Percentiles rank a stretch among this genome's conserved stretches.
Evolutionary conservation across 306 rosid species (phyloP).

Genomic region (Geum urbanum): DNA sequence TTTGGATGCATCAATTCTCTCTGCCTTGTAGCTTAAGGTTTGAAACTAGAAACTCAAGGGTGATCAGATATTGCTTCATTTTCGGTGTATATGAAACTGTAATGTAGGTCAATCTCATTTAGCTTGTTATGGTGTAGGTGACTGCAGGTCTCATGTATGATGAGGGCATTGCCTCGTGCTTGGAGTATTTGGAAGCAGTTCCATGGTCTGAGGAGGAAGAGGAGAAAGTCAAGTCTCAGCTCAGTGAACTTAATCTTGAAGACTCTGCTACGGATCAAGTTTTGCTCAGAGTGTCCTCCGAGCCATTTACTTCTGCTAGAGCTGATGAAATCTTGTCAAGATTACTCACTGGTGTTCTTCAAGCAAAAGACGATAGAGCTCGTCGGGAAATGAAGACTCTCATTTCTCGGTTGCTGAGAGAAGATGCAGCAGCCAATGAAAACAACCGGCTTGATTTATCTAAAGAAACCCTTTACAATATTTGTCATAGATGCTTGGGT

Average conservation of each 20-base stretch:
- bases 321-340: slow-evolving; percentile 49
- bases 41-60: not conserved
- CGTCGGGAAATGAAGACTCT: slow-evolving; percentile 74
- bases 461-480: slow-evolving; percentile 67
- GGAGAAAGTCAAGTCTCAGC: slow-evolving; percentile 52
- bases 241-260: slow-evolving; percentile 58
- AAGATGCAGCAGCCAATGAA: slow-evolving; percentile 37
- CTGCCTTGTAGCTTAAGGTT: not conserved
- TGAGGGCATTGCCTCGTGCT: slow-evolving; percentile 62
- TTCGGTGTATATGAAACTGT: not conserved
- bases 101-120: not conserved
- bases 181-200: slow-evolving; percentile 74
- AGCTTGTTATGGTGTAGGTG: slow-evolving; percentile 39
- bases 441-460: slow-evolving; percentile 56
- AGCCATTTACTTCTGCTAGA: slow-evolving; percentile 48
- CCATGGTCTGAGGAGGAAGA: slow-evolving; percentile 90
- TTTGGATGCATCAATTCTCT: not conserved
- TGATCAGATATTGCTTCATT: not conserved
- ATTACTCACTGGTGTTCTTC: slow-evolving; percentile 63
- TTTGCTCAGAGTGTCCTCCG: slow-evolving; percentile 60
- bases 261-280: slow-evolving; percentile 38
- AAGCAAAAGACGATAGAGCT: slow-evolving; percentile 83
- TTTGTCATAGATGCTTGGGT: slow-evolving; percentile 61
- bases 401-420: slow-evolving; percentile 66
- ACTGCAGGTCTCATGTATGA: slow-evolving; percentile 83